A percentile compares a stretch with the other conserved stretches of the same genome.
Evolutionary conservation across 768 basidiomycete species (phyloP).

Genomic region (Cystofilobasidium capitatum): DNA sequence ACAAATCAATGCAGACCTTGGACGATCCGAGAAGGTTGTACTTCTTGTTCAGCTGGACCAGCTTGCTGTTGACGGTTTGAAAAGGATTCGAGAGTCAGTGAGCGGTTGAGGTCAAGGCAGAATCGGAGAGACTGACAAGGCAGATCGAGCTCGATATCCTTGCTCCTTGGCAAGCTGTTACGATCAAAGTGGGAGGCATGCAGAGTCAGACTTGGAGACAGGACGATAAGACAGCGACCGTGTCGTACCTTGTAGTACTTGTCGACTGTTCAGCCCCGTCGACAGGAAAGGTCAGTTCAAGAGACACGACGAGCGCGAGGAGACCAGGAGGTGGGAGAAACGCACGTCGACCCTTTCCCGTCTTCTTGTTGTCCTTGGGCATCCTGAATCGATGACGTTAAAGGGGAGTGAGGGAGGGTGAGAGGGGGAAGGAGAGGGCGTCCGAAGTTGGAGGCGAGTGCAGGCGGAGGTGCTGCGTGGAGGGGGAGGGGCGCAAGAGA

Average conservation of each 20-base stretch:
- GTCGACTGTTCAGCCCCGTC: slow-evolving; percentile 38
- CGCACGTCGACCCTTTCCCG: slow-evolving; percentile 40
- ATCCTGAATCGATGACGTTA: slow-evolving; percentile 38
- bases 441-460: background rate
- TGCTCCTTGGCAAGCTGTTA: slow-evolving; percentile 61
- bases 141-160: slow-evolving; percentile 97
- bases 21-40: slow-evolving; percentile 73
- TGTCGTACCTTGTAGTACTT: slow-evolving; percentile 68
- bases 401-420: background rate
- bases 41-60: slow-evolving; percentile 97
- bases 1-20: slow-evolving; percentile 91
- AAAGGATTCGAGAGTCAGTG: background rate
- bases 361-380: slow-evolving; percentile 85
- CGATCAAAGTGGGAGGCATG: no score
- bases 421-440: background rate
- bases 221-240: slow-evolving; percentile 63
- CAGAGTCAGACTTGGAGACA: background rate
- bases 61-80: slow-evolving; percentile 48
- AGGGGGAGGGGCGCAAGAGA: background rate
- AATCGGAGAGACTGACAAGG: slow-evolving; percentile 41
- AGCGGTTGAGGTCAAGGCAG: background rate
- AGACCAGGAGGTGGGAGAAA: slow-evolving; percentile 27
- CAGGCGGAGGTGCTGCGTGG: background rate
- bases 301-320: background rate
- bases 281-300: slow-evolving; percentile 16